A percentile compares a stretch with the other conserved stretches of the same genome.
Evolutionary conservation across 1,284 basidiomycete species (phyloP).

Genomic region (Puccinia polysora): DNA sequence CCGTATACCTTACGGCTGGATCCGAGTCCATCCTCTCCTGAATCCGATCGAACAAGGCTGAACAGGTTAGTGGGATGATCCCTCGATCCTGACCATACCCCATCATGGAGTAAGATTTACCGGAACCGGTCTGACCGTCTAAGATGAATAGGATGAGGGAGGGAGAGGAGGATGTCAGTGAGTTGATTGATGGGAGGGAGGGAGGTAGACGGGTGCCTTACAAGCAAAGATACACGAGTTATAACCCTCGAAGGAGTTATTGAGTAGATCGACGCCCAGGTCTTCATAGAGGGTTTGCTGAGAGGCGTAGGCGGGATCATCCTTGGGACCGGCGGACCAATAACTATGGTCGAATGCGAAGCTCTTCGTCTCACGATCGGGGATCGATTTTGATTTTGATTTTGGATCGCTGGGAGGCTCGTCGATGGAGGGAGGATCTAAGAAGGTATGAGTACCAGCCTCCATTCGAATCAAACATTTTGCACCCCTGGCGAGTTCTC

Average conservation of each 20-base stretch:
- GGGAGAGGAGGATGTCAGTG: neutral
- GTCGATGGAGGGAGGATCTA: slow-evolving; percentile 67
- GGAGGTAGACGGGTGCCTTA: slow-evolving; percentile 58
- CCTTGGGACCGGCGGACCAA: slow-evolving; percentile 77
- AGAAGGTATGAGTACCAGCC: slow-evolving; percentile 73
- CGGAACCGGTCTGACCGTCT: slow-evolving; percentile 85
- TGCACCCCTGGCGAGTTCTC: slow-evolving; percentile 83
- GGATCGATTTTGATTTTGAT: slow-evolving; percentile 15
- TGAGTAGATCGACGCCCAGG: slow-evolving; percentile 84
- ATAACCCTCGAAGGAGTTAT: slow-evolving; percentile 93
- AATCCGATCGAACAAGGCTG: slow-evolving; percentile 81
- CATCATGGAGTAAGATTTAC: slow-evolving; percentile 96
- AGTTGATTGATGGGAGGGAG: neutral
- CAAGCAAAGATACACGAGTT: slow-evolving; percentile 97
- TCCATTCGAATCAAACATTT: slow-evolving; percentile 88
- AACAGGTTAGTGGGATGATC: slow-evolving; percentile 92
- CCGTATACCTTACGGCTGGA: slow-evolving; percentile 71
- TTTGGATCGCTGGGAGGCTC: neutral
- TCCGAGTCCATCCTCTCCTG: slow-evolving; percentile 64
- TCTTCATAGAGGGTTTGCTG: slow-evolving; percentile 93
- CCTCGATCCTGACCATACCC: slow-evolving; percentile 96
- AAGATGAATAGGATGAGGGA: neutral
- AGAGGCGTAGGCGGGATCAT: slow-evolving; percentile 81
- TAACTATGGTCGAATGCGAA: slow-evolving; percentile 43
- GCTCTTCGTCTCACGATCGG: slow-evolving; percentile 35